A percentile compares a stretch with the other conserved stretches of the same genome.
phyloP scores from a whole-genome alignment of 2,329 filamentous ascomycete genomes.

The Chrysoporthe austroafricana region DNA sequence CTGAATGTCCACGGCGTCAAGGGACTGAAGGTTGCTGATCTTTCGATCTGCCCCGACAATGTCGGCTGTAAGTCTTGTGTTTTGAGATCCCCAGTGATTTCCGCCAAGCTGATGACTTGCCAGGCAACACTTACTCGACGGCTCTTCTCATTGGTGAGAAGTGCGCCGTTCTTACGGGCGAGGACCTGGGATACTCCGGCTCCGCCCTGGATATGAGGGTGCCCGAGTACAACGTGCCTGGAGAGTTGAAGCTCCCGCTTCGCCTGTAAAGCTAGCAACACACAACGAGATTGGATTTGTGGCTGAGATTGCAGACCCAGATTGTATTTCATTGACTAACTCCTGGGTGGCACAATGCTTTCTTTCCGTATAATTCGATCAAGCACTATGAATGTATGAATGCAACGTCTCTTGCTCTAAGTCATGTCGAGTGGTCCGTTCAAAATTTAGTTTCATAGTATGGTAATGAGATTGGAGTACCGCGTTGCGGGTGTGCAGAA shows the following conservation, averaged over 20 bases:
- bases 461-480: too few relatives aligned
- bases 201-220: slow-evolving; percentile 78
- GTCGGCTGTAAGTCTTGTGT: slow-evolving; percentile 66
- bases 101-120: slow-evolving; percentile 11
- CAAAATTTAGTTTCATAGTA: too few relatives aligned
- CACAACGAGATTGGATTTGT: neutral
- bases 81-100: slow-evolving; percentile 43
- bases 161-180: slow-evolving; percentile 68
- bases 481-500: too few relatives aligned
- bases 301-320: neutral
- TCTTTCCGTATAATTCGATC: neutral
- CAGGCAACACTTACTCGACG: slow-evolving; percentile 55
- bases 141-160: slow-evolving; percentile 79
- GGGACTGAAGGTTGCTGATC: slow-evolving; percentile 76
- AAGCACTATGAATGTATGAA: neutral
- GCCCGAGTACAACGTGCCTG: slow-evolving; percentile 63
- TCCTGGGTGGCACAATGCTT: neutral
- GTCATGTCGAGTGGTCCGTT: too few relatives aligned
- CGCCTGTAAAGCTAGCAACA: slow-evolving; percentile 42
- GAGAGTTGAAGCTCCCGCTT: slow-evolving; percentile 46
- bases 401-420: neutral
- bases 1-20: slow-evolving; percentile 79
- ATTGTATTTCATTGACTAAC: neutral
- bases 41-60: slow-evolving; percentile 79
- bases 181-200: slow-evolving; percentile 76